A percentile compares a stretch with the other conserved stretches of the same genome.
phyloP scores from a whole-genome alignment of 352 stramenopile species.

The Globisporangium mamillatum region DNA sequence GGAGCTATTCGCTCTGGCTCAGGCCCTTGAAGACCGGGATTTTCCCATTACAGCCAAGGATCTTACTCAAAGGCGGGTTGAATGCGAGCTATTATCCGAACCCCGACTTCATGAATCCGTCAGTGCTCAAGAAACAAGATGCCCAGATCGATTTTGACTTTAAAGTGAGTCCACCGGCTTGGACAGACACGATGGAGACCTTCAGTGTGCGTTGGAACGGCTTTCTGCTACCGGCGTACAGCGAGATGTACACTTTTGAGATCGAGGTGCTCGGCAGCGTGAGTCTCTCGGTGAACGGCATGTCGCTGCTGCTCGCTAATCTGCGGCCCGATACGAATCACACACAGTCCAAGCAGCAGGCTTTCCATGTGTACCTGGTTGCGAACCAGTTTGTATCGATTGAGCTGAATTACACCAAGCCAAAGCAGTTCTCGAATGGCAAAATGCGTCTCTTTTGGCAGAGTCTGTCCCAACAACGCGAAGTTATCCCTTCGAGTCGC shows the following conservation, averaged over 20 bases:
- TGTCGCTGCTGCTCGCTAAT: constrained; percentile 14
- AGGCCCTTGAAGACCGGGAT: constrained; percentile 19
- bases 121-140: constrained; percentile 34
- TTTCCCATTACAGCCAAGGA: constrained; percentile 40
- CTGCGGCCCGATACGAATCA: constrained; percentile 25
- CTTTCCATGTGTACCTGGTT: constrained; percentile 19
- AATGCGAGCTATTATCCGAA: constrained; percentile 53
- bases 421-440: constrained; percentile 24
- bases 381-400: constrained; percentile 40
- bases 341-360: constrained; percentile 12
- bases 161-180: constrained; percentile 25
- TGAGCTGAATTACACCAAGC: constrained; percentile 56
- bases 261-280: constrained; percentile 31
- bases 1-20: constrained; percentile 42
- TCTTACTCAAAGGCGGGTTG: constrained; percentile 51
- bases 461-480: constrained; percentile 43
- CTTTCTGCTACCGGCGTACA: constrained; percentile 44
- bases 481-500: constrained; percentile 38
- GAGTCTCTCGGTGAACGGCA: constrained; percentile 26
- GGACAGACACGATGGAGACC: constrained; percentile 34
- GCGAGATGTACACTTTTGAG: constrained; percentile 58
- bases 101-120: constrained; percentile 23
- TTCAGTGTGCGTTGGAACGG: constrained; percentile 66
- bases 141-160: constrained; percentile 50
- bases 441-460: constrained; percentile 46